Conservation (phyloP, 2,329 filamentous ascomycete genomes). For the Blumeria graminis region DNA sequence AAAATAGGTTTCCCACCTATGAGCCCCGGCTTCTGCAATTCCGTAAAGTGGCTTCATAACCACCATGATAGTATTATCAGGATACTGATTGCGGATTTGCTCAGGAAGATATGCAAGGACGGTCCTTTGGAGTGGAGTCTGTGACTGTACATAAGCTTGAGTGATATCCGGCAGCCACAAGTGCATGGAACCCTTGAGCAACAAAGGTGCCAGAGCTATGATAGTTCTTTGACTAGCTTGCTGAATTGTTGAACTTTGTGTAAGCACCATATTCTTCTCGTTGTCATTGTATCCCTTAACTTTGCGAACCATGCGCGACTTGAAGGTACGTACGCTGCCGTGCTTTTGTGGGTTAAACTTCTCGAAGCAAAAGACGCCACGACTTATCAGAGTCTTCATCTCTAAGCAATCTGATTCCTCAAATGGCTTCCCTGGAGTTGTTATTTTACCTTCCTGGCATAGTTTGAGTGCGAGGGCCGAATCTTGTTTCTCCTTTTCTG, state of each 20-base stretch:
- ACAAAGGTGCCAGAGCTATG: neutral
- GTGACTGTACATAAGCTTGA: constrained; percentile 1
- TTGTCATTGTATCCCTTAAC: neutral
- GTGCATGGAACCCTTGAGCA: neutral
- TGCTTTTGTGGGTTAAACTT: neutral
- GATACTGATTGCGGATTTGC: neutral
- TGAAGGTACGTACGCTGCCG: neutral
- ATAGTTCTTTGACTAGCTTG: constrained; percentile 1
- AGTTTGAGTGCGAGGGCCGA: neutral
- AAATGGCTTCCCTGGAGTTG: neutral
- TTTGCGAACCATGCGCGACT: neutral
- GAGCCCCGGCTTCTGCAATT: constrained; percentile 1
- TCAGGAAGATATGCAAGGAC: neutral
- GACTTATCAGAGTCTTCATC: neutral
- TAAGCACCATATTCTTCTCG: neutral
- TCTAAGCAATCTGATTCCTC: neutral
- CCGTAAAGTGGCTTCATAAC: constrained; percentile 1
- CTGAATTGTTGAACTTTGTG: neutral
- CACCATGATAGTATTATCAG: neutral
- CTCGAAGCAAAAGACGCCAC: neutral
- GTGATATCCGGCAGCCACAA: constrained; percentile 1
- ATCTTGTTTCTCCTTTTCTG: neutral
- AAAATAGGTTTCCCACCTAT: constrained; percentile 2
- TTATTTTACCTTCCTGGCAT: neutral
- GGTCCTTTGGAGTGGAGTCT: neutral